These are phyloP conservation scores for Trametes meyenii DNA, from an alignment of 768 basidiomycete genomes.

Conservation along the genomic window DNA sequence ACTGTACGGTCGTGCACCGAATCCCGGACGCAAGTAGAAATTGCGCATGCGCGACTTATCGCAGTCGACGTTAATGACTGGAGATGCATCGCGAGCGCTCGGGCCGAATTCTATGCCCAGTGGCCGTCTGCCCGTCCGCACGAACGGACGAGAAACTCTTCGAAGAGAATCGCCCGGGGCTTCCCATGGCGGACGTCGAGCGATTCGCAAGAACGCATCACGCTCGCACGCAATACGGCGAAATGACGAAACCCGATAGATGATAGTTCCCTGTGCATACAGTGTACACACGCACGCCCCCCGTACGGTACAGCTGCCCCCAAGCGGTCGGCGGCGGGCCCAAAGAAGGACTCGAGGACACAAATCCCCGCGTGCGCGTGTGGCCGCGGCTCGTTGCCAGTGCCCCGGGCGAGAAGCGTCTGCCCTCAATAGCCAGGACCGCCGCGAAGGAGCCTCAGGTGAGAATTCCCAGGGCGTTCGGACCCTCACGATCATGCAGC, in stretches of 20 bases:
- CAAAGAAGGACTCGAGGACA: not conserved
- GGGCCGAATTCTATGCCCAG: too few species aligned
- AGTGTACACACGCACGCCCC: not conserved
- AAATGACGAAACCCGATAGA: conserved; percentile 5
- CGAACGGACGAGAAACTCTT: not conserved
- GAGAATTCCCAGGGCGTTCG: not conserved
- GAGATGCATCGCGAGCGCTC: too few species aligned
- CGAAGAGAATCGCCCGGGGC: not conserved
- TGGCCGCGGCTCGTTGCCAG: not conserved
- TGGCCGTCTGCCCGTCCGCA: too few species aligned
- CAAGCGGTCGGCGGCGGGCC: not conserved
- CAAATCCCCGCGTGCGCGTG: not conserved
- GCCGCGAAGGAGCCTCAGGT: not conserved
- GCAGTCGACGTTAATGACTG: too few species aligned
- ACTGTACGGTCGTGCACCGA: too few species aligned
- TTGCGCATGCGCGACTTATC: too few species aligned
- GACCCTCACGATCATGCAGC: not conserved
- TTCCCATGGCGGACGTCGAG: conserved; percentile 4
- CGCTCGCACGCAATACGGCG: conserved; percentile 10
- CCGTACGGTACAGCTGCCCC: not conserved
- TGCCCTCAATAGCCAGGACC: too few species aligned
- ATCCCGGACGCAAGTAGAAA: too few species aligned
- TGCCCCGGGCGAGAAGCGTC: too few species aligned
- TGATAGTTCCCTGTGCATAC: not conserved
- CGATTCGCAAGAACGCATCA: conserved; percentile 1